These are phyloP conservation scores for Alternaria burnsii DNA, from an alignment of 2,329 filamentous ascomycete species.

Conservation along the genomic window DNA sequence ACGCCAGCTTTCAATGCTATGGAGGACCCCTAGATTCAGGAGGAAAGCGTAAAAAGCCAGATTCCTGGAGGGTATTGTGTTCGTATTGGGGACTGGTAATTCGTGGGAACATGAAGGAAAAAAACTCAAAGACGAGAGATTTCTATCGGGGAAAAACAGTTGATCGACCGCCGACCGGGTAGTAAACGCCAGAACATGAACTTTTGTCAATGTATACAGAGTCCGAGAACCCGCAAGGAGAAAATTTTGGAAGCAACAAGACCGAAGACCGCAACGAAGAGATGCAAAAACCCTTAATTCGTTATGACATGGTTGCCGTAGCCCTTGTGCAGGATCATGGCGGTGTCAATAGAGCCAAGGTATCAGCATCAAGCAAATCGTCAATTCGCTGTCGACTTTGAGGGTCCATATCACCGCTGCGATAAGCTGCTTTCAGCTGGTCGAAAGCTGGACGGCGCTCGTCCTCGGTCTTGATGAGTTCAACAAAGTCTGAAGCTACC, in stretches of 20 bases:
- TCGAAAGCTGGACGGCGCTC: conserved; percentile 57
- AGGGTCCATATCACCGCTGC: conserved; percentile 62
- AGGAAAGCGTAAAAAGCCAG: conserved; percentile 21
- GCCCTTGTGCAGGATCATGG: conserved; percentile 24
- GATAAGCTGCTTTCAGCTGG: conserved; percentile 62
- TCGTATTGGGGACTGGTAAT: conserved; percentile 31
- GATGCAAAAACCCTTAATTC: neutral
- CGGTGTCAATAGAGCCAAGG: conserved; percentile 62
- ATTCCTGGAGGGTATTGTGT: conserved; percentile 38
- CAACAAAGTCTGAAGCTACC: conserved; percentile 64
- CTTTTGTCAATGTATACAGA: conserved; percentile 42
- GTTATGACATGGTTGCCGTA: neutral
- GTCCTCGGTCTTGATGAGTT: conserved; percentile 61
- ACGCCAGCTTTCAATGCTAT: conserved; percentile 44
- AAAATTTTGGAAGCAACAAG: conserved; percentile 33
- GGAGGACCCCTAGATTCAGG: conserved; percentile 21
- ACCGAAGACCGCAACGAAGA: conserved; percentile 10
- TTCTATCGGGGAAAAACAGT: conserved; percentile 28
- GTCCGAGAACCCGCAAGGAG: conserved; percentile 24
- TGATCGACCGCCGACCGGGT: conserved; percentile 34
- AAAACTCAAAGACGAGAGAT: conserved; percentile 16
- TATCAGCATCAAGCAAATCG: conserved; percentile 60
- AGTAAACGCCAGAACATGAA: conserved; percentile 43
- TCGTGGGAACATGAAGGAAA: conserved; percentile 37
- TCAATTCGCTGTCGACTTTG: conserved; percentile 66